phyloP scores from a whole-genome alignment of 768 basidiomycete genomes.

The Pisolithus albus region DNA sequence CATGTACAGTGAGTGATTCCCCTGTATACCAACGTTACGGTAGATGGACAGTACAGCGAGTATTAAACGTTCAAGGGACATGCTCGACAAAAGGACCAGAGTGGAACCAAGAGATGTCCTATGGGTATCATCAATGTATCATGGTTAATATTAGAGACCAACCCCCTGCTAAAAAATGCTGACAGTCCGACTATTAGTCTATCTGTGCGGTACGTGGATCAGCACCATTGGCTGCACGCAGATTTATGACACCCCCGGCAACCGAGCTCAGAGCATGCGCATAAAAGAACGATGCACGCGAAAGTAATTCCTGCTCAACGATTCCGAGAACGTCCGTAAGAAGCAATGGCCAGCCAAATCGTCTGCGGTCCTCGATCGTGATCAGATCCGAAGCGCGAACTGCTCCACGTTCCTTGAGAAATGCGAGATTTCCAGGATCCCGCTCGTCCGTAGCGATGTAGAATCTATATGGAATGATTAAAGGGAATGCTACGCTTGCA shows the following conservation, averaged over 20 bases:
- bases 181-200: slow-evolving; percentile 20
- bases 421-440: slow-evolving; percentile 27
- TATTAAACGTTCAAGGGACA: too few species aligned
- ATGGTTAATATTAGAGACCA: too few species aligned
- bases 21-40: too few species aligned
- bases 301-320: slow-evolving; percentile 38
- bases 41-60: too few species aligned
- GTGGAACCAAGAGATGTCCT: too few species aligned
- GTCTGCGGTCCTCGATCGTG: slow-evolving; percentile 35
- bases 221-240: slow-evolving; percentile 34
- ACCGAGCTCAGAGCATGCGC: slow-evolving; percentile 38
- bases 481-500: neutral
- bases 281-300: slow-evolving; percentile 34
- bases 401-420: slow-evolving; percentile 30
- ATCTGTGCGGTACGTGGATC: slow-evolving; percentile 33
- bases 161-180: neutral
- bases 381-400: slow-evolving; percentile 36
- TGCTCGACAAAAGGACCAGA: too few species aligned
- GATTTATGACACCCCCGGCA: slow-evolving; percentile 36
- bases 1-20: too few species aligned
- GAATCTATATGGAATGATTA: slow-evolving; percentile 17
- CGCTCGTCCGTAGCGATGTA: slow-evolving; percentile 40
- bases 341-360: slow-evolving; percentile 37
- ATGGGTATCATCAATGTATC: too few species aligned
- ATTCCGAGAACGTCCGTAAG: slow-evolving; percentile 38